Base-by-base conservation (phyloP, 108 stramenopile genomes). In the Nitzschia sp. region DNA sequence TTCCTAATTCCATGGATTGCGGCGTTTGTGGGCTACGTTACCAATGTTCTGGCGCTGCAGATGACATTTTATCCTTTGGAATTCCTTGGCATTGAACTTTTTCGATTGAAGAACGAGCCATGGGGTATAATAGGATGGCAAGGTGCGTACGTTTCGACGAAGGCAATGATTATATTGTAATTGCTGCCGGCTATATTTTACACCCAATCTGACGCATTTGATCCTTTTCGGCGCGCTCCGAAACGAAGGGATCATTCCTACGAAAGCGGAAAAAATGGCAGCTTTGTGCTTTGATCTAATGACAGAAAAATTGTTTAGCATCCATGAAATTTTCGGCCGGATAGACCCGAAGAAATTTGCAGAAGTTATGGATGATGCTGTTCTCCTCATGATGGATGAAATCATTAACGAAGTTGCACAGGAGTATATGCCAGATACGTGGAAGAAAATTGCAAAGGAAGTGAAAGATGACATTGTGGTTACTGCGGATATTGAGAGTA, bases 41-140 rank as follows among this genome's bases (percentile, higher is more conserved):
- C 96, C 31, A 96, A 96, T 65, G 90, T 92, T 41, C 63, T 96
- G 22, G 95, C 96, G 0, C 68, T 97, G 16, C 78, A 95, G 80
- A 86, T 97, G 93, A 97, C 95, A 5, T 96, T 97, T 68, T 83
- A 78, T 53, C 95, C 97, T 1, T 55, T 97, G 21, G 95, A 97
- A 77, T 95, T 87, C 63, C 71, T 80, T 53, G 97, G 97, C 3
- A 77, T 89, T 59, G 73, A 82, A 52, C 46, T 92, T 3, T 83
- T 86, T 58, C 88, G 95, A 9, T 59, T 88, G 6, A 72, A 80
- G 21, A 77, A 88, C 63, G 88, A 95, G 80, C 94, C 96, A 17
- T 88, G 90, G 79, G 93, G 93, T n/a, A 67, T 95, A 30, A 84
- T 96, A 56, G 94, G 94, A 26, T 94, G 85, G 85, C 97, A 97